A percentile compares a stretch with the other conserved stretches of the same genome.
Conservation (phyloP, 2,329 filamentous ascomycete species). For the Microthyrium microscopicum region DNA sequence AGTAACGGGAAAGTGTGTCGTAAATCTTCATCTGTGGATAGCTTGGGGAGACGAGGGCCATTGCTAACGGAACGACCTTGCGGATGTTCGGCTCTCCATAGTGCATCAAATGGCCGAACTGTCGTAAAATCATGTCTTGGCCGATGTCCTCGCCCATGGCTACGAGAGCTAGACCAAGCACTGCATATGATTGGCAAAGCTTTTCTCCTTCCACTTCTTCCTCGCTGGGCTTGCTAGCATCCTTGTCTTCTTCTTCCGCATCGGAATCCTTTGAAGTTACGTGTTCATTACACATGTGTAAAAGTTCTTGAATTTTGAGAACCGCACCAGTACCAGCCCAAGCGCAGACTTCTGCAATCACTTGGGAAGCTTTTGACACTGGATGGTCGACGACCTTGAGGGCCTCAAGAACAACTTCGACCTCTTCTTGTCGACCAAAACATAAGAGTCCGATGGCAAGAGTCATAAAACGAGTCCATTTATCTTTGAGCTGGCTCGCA, state of each 20-base stretch:
- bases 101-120: conserved; percentile 98
- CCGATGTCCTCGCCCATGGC: conserved; percentile 98
- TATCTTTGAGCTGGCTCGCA: conserved; percentile 81
- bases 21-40: conserved; percentile 99
- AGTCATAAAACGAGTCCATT: conserved; percentile 95
- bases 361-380: conserved; percentile 88
- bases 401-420: conserved; percentile 94
- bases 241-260: conserved; percentile 10
- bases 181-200: conserved; percentile 86
- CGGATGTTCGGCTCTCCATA: conserved; percentile 96
- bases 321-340: conserved; percentile 97
- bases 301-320: conserved; percentile 87
- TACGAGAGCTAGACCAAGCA: conserved; percentile 82
- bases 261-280: conserved; percentile 76
- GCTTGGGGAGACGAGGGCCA: conserved; percentile 91
- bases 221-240: conserved; percentile 5
- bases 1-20: conserved; percentile 92
- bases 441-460: conserved; percentile 85
- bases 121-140: conserved; percentile 94
- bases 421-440: conserved; percentile 94
- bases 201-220: conserved; percentile 75
- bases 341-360: conserved; percentile 89
- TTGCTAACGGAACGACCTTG: conserved; percentile 84
- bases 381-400: conserved; percentile 94
- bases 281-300: conserved; percentile 96